A percentile compares a stretch with the other conserved stretches of the same genome.
Conservation (phyloP, 129 eudicot genomes). For the Saussurea involucrata region DNA sequence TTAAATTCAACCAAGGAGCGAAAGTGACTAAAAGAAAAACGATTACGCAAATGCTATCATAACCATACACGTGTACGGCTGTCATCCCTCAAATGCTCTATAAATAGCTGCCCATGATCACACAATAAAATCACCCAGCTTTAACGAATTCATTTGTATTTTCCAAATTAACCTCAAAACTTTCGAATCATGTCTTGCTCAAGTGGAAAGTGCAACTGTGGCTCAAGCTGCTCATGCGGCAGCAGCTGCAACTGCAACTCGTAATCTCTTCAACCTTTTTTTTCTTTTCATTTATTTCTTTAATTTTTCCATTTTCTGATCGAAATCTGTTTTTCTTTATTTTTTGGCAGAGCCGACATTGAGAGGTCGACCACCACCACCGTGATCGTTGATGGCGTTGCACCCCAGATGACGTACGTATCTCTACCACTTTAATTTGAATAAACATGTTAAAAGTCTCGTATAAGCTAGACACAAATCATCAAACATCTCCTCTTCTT, state of each 20-base stretch:
- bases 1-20: neutral
- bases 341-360: constrained; percentile 43
- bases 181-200: constrained; percentile 59
- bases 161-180: constrained; percentile 6
- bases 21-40: constrained; percentile 5
- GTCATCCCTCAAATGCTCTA: constrained; percentile 7
- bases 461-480: neutral
- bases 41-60: constrained; percentile 1
- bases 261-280: constrained; percentile 9
- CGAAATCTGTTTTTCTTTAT: neutral
- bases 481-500: neutral
- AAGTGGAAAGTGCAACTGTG: constrained; percentile 67
- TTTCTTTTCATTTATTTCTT: neutral
- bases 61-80: constrained; percentile 42
- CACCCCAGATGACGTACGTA: constrained; percentile 51
- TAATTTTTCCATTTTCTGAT: neutral
- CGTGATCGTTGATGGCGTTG: constrained; percentile 57
- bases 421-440: neutral
- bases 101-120: constrained; percentile 28
- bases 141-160: constrained; percentile 11
- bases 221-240: constrained; percentile 81
- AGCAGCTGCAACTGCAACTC: constrained; percentile 53
- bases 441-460: neutral
- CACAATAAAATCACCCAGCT: constrained; percentile 19
- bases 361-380: constrained; percentile 50